Evolutionary conservation across 1,284 basidiomycete genomes (phyloP).

Genomic region (Paramarasmius palmivorus): DNA sequence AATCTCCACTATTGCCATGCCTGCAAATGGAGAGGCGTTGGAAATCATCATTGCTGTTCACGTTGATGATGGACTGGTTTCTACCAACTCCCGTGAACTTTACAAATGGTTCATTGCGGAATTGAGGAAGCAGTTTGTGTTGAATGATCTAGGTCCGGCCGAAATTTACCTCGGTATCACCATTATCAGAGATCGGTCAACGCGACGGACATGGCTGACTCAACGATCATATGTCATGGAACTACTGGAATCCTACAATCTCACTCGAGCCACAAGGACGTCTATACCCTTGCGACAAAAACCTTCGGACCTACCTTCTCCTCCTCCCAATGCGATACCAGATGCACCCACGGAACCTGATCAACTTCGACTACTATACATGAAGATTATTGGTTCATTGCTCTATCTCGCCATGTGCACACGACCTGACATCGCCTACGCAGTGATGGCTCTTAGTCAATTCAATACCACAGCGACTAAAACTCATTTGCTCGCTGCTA

Average conservation of each 20-base stretch:
- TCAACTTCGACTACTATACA: no score
- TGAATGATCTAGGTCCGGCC: not conserved
- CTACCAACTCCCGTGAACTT: no score
- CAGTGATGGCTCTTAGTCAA: no score
- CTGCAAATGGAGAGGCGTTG: no score
- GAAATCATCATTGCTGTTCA: no score
- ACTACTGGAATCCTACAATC: constrained; percentile 3
- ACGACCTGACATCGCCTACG: no score
- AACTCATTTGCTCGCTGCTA: no score
- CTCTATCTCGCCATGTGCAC: no score
- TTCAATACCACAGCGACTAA: no score
- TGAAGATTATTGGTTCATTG: no score
- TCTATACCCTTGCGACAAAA: not conserved
- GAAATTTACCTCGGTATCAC: not conserved
- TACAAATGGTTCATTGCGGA: not conserved
- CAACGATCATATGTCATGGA: constrained; percentile 6
- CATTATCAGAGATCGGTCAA: not conserved
- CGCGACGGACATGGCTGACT: constrained; percentile 1
- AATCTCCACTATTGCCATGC: constrained; percentile 11
- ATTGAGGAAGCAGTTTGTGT: not conserved
- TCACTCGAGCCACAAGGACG: not conserved
- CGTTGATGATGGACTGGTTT: no score
- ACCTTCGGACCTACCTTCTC: not conserved
- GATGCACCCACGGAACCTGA: no score
- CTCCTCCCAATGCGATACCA: not conserved